Evolutionary conservation across 331 rosid genomes (phyloP).

Genomic region (Stylosanthes scabra): DNA sequence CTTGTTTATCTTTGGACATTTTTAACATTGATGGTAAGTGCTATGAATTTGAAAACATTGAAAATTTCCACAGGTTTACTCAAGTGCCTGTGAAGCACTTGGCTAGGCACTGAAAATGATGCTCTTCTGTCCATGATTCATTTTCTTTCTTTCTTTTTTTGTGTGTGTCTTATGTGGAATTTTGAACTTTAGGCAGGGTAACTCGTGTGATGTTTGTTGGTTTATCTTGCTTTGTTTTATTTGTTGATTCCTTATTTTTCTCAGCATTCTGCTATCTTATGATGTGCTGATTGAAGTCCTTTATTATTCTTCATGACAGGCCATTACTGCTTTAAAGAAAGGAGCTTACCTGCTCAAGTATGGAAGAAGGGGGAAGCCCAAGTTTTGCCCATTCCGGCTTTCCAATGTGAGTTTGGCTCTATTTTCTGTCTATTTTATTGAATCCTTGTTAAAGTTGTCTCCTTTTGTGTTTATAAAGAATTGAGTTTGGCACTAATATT

Average conservation of each 20-base stretch:
- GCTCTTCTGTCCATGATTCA: neutral
- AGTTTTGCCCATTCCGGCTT: conserved; percentile 94
- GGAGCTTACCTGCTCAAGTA: conserved; percentile 97
- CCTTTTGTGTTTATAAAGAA: neutral
- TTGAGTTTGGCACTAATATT: conserved; percentile 4
- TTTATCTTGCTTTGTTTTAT: conserved; percentile 27
- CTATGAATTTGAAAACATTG: neutral
- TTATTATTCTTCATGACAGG: conserved; percentile 63
- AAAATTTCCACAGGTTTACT: neutral
- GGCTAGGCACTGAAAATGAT: neutral
- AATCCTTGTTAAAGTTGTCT: conserved; percentile 9
- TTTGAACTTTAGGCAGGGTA: conserved; percentile 31
- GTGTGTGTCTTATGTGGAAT: neutral
- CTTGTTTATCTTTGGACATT: neutral
- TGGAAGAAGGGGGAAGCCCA: conserved; percentile 99
- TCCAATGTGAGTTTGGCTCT: conserved; percentile 78
- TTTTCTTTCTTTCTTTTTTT: too few species aligned
- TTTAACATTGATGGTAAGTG: neutral
- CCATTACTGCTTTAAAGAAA: conserved; percentile 96
- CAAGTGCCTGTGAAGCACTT: neutral
- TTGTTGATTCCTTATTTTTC: neutral
- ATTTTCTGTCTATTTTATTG: conserved; percentile 30
- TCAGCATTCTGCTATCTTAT: conserved; percentile 22
- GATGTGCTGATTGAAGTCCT: conserved; percentile 35
- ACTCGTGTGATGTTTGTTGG: conserved; percentile 11